A percentile compares a stretch with the other conserved stretches of the same genome.
Conservation (phyloP, 2,329 filamentous ascomycete genomes). For the Pseudocercospora ulei region DNA sequence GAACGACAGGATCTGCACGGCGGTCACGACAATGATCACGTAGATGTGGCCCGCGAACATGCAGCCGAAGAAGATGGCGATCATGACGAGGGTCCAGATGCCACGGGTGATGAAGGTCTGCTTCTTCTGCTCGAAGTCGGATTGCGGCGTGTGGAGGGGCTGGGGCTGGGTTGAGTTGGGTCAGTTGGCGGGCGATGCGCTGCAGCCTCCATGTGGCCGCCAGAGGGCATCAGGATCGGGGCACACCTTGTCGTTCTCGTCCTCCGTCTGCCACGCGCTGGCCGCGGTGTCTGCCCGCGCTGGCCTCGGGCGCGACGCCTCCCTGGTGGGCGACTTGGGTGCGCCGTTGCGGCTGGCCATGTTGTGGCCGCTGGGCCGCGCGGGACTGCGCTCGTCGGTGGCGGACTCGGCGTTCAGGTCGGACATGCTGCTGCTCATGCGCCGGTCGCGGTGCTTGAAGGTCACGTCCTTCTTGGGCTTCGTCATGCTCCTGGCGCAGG, state of each 20-base stretch:
- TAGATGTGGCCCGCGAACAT: slow-evolving; percentile 97
- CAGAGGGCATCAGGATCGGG: neutral
- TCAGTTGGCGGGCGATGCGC: too few species aligned
- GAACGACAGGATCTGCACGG: slow-evolving; percentile 92
- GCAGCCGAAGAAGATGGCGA: slow-evolving; percentile 77
- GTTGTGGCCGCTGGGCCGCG: slow-evolving; percentile 40
- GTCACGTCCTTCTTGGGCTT: slow-evolving; percentile 52
- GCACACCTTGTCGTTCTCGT: slow-evolving; percentile 32
- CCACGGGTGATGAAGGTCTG: slow-evolving; percentile 93
- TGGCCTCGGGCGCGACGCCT: slow-evolving; percentile 19
- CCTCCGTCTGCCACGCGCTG: slow-evolving; percentile 33
- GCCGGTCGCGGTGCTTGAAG: slow-evolving; percentile 50
- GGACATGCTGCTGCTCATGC: slow-evolving; percentile 55
- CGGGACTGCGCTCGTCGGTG: slow-evolving; percentile 25
- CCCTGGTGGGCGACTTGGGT: slow-evolving; percentile 20
- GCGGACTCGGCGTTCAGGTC: slow-evolving; percentile 29
- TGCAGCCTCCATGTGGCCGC: neutral
- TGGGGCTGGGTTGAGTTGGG: slow-evolving; percentile 11
- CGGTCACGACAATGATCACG: slow-evolving; percentile 85
- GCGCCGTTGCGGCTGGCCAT: slow-evolving; percentile 44
- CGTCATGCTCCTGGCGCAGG: slow-evolving; percentile 36
- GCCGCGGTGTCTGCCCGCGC: slow-evolving; percentile 27
- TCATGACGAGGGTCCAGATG: slow-evolving; percentile 98
- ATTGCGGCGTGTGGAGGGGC: slow-evolving; percentile 20
- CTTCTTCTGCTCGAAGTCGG: slow-evolving; percentile 97